Evolutionary conservation across 208 protist species (phyloP), one percentile per base, ranked within the genome.

Genomic region (Crithidia sp.): DNA sequence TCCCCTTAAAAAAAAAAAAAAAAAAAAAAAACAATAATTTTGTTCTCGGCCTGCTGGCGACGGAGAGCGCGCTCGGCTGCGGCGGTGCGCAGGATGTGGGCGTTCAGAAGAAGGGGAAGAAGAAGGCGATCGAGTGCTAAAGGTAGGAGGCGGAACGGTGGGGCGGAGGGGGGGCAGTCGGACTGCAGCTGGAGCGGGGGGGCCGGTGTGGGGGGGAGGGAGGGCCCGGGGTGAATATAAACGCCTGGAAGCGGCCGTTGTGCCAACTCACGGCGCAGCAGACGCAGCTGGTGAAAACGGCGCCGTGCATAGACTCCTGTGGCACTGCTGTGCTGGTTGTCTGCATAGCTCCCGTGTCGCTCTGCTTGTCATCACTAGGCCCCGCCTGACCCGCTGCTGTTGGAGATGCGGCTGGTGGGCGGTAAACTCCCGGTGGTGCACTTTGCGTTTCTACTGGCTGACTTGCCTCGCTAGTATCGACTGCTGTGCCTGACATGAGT

Each of bases 11-110:
- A n/a, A n/a, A n/a, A n/a, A n/a, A n/a, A n/a, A n/a, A n/a, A n/a
- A n/a, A n/a, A n/a, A n/a, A n/a, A n/a, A n/a, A n/a, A n/a, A n/a
- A n/a, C n/a, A n/a, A n/a, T n/a, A n/a, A n/a, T n/a, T n/a, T n/a
- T n/a, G n/a, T 89, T 87, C 67, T 93, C 86, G 10, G 41, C 28
- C 52, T 86, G 85, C 36, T 90, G 79, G 17, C 66, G 61, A 1
- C 63, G 61, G 63, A 93, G 71, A 4, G 82, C 83, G 6, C 77
- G 62, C 74, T 93, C 87, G 0, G 82, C 86, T 10, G 80, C 80
- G 7, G 75, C 65, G 7, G 73, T 69, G 44, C 85, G 81, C 13
- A 78, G 64, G 41, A 67, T 44, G n/a, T 40, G 64, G 64, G 8
- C 70, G 66, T 7, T 73, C 69, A 8, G 60, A 57, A 6, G 58